A percentile compares a stretch with the other conserved stretches of the same genome.
These are phyloP conservation scores for Vitis vinifera DNA, from an alignment of 164 flowering plant species.

Conservation along the genomic window DNA sequence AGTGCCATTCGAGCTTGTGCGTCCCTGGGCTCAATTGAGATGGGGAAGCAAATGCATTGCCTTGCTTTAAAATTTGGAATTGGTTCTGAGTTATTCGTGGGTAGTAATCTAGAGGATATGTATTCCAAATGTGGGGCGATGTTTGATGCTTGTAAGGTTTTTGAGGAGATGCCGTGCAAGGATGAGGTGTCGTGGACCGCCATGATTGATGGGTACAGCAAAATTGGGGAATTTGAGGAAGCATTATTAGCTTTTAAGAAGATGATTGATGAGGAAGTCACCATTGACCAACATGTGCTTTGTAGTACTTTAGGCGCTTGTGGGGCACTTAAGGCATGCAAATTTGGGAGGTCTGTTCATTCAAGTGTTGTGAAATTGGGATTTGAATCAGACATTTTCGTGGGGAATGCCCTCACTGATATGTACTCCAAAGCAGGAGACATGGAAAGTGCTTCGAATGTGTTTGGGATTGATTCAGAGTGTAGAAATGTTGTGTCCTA, in stretches of 20 bases:
- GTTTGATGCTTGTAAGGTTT: slow-evolving; percentile 41
- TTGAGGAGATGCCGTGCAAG: slow-evolving; percentile 44
- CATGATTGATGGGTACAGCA: slow-evolving; percentile 54
- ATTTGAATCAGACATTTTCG: slow-evolving; percentile 28
- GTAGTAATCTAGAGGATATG: slow-evolving; percentile 49
- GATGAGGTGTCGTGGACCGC: slow-evolving; percentile 65
- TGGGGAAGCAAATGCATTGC: slow-evolving; percentile 49
- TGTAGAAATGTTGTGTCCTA: slow-evolving; percentile 45
- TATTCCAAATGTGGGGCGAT: slow-evolving; percentile 48
- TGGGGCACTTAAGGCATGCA: slow-evolving; percentile 28
- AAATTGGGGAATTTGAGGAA: slow-evolving; percentile 41
- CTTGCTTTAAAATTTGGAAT: slow-evolving; percentile 42
- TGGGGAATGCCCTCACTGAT: slow-evolving; percentile 52
- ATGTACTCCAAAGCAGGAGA: slow-evolving; percentile 51
- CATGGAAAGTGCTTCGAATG: slow-evolving; percentile 43
- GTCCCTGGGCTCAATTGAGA: slow-evolving; percentile 20
- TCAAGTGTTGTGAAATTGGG: slow-evolving; percentile 40
- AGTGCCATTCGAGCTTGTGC: slow-evolving; percentile 43
- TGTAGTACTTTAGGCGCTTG: slow-evolving; percentile 43
- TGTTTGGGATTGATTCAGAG: slow-evolving; percentile 27
- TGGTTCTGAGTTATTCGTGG: slow-evolving; percentile 43
- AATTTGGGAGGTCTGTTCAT: slow-evolving; percentile 44
- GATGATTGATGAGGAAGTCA: slow-evolving; percentile 34
- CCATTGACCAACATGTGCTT: slow-evolving; percentile 36
- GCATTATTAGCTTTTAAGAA: slow-evolving; percentile 41